phyloP scores from a whole-genome alignment of 140 eudicot genomes.

The Bidens hawaiensis region DNA sequence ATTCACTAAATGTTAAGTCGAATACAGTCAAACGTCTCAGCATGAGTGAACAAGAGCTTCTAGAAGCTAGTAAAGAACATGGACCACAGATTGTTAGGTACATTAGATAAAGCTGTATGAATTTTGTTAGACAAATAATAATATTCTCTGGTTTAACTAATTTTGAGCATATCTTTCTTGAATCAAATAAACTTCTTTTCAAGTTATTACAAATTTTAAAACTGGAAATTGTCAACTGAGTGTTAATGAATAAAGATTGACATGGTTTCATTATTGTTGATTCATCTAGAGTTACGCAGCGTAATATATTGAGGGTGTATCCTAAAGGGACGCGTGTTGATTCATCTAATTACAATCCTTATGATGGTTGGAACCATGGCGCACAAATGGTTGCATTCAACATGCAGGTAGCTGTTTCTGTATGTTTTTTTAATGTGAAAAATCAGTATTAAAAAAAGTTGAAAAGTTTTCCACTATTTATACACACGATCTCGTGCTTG shows the following conservation, averaged over 20 bases:
- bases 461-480: conserved; percentile 2
- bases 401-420: conserved; percentile 52
- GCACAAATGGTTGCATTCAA: conserved; percentile 89
- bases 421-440: not conserved
- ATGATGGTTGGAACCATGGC: conserved; percentile 76
- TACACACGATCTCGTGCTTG: not conserved
- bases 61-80: conserved; percentile 30
- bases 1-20: conserved; percentile 23
- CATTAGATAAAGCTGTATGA: no score
- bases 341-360: conserved; percentile 72
- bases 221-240: not conserved
- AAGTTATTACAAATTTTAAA: not conserved
- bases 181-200: not conserved
- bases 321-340: conserved; percentile 64
- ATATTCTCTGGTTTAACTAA: no score
- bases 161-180: conserved; percentile 6
- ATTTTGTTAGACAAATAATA: no score
- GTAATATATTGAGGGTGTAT: conserved; percentile 55
- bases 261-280: not conserved
- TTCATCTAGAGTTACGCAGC: conserved; percentile 54
- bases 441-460: not conserved
- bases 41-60: conserved; percentile 41
- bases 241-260: not conserved
- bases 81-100: conserved; percentile 44
- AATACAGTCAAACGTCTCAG: conserved; percentile 40